Conservation (phyloP, 192 early-diverging fungal genomes). For the Coemansia biformis region DNA sequence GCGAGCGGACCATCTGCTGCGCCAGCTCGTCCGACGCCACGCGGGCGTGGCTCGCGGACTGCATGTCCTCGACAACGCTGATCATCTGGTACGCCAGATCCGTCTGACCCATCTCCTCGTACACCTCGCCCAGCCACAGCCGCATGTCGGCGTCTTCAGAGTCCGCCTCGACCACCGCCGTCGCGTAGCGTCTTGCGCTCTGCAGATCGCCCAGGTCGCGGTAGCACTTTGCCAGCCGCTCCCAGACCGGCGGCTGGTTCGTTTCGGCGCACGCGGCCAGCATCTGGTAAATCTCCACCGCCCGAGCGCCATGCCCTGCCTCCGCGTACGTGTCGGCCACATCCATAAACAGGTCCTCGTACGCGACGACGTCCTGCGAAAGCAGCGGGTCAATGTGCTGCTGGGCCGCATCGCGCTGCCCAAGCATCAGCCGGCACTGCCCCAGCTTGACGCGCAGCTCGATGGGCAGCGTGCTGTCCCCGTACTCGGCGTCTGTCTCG, state of each 20-base stretch:
- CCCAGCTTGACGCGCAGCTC: slow-evolving; percentile 86
- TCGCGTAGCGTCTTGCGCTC: slow-evolving; percentile 52
- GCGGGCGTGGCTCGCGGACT: slow-evolving; percentile 7
- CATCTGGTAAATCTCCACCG: slow-evolving; percentile 21
- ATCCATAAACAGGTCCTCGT: slow-evolving; percentile 38
- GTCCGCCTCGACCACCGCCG: slow-evolving; percentile 49
- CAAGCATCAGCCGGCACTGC: slow-evolving; percentile 67
- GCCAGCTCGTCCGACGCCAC: background rate
- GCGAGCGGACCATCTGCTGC: background rate
- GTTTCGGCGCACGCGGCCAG: slow-evolving; percentile 8
- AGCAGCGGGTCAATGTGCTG: slow-evolving; percentile 42
- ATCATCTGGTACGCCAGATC: slow-evolving; percentile 37
- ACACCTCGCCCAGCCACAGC: slow-evolving; percentile 57
- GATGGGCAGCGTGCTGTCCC: slow-evolving; percentile 58
- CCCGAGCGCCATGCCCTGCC: slow-evolving; percentile 11
- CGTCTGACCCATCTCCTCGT: slow-evolving; percentile 55
- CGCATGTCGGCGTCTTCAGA: slow-evolving; percentile 57
- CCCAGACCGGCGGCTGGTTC: slow-evolving; percentile 50
- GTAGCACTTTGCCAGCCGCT: slow-evolving; percentile 56
- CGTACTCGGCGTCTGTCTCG: slow-evolving; percentile 59
- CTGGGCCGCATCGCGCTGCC: slow-evolving; percentile 62
- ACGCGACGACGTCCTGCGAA: slow-evolving; percentile 7
- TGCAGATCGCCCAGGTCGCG: slow-evolving; percentile 54
- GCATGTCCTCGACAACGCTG: slow-evolving; percentile 31
- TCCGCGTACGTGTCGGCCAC: slow-evolving; percentile 26